phyloP scores from a whole-genome alignment of 495 filamentous ascomycete genomes.

The Trypethelium eluteriae region DNA sequence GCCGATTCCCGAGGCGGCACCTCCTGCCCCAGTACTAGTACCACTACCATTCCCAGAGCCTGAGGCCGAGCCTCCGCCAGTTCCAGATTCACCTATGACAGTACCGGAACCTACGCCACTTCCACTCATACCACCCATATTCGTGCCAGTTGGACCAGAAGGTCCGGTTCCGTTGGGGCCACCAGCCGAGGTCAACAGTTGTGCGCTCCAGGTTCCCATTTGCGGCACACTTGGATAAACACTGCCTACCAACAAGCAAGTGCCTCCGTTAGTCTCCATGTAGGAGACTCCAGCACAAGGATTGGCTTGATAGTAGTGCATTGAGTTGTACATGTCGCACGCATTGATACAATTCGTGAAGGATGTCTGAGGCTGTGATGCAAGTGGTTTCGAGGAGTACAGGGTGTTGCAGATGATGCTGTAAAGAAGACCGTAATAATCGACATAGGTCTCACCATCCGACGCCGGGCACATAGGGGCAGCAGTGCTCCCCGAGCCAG shows the following conservation, averaged over 20 bases:
- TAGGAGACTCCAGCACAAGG: constrained; percentile 18
- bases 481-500: constrained; percentile 9
- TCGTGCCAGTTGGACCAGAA: neutral
- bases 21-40: neutral
- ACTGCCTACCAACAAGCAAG: constrained; percentile 4
- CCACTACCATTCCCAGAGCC: constrained; percentile 4
- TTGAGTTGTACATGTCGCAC: constrained; percentile 25
- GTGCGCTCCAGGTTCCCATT: neutral
- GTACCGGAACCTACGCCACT: constrained; percentile 1
- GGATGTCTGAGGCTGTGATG: constrained; percentile 12
- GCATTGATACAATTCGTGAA: constrained; percentile 19
- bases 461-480: constrained; percentile 18
- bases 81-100: constrained; percentile 13
- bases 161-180: neutral
- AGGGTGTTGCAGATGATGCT: constrained; percentile 18
- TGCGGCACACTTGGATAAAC: neutral
- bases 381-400: constrained; percentile 17
- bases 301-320: constrained; percentile 16
- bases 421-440: constrained; percentile 19
- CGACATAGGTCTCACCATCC: constrained; percentile 8
- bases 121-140: neutral
- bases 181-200: neutral
- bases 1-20: neutral
- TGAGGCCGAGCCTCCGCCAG: constrained; percentile 9
- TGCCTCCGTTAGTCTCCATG: neutral